Conservation (phyloP, 1,284 basidiomycete genomes). For the Rhizoctonia solani region DNA sequence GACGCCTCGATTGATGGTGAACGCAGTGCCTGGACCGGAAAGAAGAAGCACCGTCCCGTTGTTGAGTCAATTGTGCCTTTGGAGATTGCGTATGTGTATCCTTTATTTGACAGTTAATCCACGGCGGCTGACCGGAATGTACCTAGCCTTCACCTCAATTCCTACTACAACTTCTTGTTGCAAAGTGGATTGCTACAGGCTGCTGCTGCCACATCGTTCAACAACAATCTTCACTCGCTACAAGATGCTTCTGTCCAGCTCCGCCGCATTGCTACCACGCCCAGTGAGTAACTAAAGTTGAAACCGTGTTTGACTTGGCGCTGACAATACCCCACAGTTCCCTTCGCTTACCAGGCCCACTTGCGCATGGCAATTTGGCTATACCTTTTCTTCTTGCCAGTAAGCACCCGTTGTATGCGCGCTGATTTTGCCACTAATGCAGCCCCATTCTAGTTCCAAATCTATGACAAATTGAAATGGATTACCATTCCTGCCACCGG, state of each 20-base stretch:
- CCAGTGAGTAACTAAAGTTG: slow-evolving; percentile 16
- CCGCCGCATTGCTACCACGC: slow-evolving; percentile 29
- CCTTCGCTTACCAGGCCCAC: slow-evolving; percentile 71
- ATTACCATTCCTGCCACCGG: slow-evolving; percentile 24
- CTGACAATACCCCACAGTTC: slow-evolving; percentile 45
- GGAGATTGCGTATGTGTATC: slow-evolving; percentile 54
- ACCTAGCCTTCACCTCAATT: slow-evolving; percentile 53
- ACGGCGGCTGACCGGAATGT: not conserved
- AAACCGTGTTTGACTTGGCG: not conserved
- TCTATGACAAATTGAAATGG: slow-evolving; percentile 47
- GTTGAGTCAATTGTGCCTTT: slow-evolving; percentile 68
- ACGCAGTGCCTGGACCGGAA: slow-evolving; percentile 35
- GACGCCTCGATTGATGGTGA: slow-evolving; percentile 6
- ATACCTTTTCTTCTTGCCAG: slow-evolving; percentile 67
- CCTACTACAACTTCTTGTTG: slow-evolving; percentile 47
- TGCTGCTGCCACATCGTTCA: slow-evolving; percentile 51
- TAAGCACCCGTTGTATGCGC: not conserved
- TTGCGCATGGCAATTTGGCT: slow-evolving; percentile 67
- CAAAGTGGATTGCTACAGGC: slow-evolving; percentile 51
- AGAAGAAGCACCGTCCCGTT: slow-evolving; percentile 46
- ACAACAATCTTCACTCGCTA: slow-evolving; percentile 27
- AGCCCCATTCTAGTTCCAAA: slow-evolving; percentile 55
- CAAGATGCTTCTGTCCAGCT: slow-evolving; percentile 41
- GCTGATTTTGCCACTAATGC: not conserved
- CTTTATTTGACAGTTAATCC: not conserved